Percentiles rank a stretch among this genome's conserved stretches.
Evolutionary conservation across 2,329 filamentous ascomycete species (phyloP).

Genomic region (Escovopsis sp.): DNA sequence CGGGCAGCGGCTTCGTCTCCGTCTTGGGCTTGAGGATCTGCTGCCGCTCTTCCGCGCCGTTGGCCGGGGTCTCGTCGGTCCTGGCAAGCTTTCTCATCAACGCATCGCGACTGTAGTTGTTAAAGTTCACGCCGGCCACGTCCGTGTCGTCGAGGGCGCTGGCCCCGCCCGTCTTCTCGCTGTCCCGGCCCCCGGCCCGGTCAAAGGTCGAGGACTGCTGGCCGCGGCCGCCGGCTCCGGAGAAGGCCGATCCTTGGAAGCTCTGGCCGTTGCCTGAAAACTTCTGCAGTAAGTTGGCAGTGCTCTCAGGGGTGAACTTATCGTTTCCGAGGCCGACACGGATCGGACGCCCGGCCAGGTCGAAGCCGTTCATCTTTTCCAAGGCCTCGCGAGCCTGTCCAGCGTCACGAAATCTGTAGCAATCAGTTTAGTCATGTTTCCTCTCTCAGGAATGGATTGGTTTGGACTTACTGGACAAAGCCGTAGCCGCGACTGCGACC

Average conservation of each 20-base stretch:
- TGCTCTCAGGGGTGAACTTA: constrained; percentile 98
- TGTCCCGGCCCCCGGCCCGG: constrained; percentile 74
- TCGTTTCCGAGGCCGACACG: constrained; percentile 98
- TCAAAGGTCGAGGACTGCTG: constrained; percentile 80
- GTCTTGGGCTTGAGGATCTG: constrained; percentile 65
- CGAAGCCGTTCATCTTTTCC: constrained; percentile 99
- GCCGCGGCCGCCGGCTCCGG: constrained; percentile 75
- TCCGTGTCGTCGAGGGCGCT: constrained; percentile 96
- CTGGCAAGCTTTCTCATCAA: constrained; percentile 97
- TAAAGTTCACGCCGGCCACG: constrained; percentile 97
- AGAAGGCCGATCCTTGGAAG: constrained; percentile 84
- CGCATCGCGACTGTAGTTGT: constrained; percentile 95
- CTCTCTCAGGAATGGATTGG: no score
- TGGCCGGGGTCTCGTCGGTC: constrained; percentile 64
- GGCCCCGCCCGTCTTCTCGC: constrained; percentile 78
- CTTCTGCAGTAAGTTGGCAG: constrained; percentile 79
- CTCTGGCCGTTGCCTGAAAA: constrained; percentile 68
- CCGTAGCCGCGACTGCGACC: constrained; percentile 89
- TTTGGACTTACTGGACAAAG: constrained; percentile 97
- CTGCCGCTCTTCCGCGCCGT: constrained; percentile 46
- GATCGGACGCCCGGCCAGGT: constrained; percentile 91
- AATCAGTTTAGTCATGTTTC: no score
- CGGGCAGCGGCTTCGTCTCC: constrained; percentile 60
- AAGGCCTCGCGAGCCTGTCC: constrained; percentile 84
- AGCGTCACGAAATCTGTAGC: constrained; percentile 81